Evolutionary conservation across 768 basidiomycete species (phyloP), one percentile per base, ranked within the genome.

Genomic region (Hygrophoropsis aurantiaca): DNA sequence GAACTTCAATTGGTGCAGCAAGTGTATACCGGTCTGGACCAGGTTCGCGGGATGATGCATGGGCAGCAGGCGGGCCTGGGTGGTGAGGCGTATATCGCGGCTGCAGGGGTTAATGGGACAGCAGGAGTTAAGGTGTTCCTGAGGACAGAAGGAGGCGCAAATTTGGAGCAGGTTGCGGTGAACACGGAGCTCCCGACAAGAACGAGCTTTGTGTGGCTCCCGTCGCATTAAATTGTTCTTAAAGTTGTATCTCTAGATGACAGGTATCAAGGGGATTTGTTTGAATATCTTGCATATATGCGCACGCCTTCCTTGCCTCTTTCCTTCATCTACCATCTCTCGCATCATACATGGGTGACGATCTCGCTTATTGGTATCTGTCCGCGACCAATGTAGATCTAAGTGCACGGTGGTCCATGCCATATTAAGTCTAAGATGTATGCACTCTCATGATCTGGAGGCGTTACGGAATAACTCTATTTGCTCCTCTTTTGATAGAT

Each of bases 41-140:
- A 85, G 58, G 74, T 86, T 26, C 69, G 84, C 24, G 85, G 83
- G 4, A 85, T 87, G 82, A 73, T 76, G 63, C 69, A 85, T 44
- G 78, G 79, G 53, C 64, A 46, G 11, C 55, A 58, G 59, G 68
- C 46, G 11, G 72, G 75, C 2, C 66, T 57, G 15, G 71, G 73
- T 4, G 72, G 71, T 38, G 79, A 79, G 40, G 75, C 74, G 23
- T 80, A 74, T 56, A 64, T 86, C 23, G 68, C 84, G 33, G 81
- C 81, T 20, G 74, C 75, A 7, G 82, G 80, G 11, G 66, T 69
- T 21, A 73, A 70, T 4, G 81, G 82, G 15, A 67, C 64, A 19
- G 79, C 71, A 2, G 84, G 85, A 1, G 75, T 84, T 9, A 70
- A 74, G 20, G 67, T 86, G n/a, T 73, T 80, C 54, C 68, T 74